Evolutionary conservation across 768 basidiomycete species (phyloP).

Genomic region (Phylloporus arenicola): DNA sequence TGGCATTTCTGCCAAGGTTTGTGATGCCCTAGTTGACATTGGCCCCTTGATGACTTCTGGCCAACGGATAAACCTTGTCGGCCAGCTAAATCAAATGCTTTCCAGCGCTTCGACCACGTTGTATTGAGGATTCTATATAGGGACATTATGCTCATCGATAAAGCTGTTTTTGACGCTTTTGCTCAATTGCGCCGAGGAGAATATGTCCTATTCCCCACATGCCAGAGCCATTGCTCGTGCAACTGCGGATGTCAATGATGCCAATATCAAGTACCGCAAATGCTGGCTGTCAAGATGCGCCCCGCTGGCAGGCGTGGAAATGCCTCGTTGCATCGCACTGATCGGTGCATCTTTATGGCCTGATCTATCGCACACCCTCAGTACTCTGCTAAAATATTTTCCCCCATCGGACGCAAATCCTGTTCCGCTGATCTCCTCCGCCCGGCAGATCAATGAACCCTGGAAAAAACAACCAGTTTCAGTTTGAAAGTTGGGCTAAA

Average conservation of each 20-base stretch:
- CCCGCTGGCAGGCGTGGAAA: not conserved
- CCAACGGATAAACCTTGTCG: slow-evolving; percentile 12
- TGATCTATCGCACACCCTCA: not conserved
- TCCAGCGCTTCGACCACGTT: slow-evolving; percentile 8
- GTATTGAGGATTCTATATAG: slow-evolving; percentile 3
- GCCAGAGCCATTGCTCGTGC: not conserved
- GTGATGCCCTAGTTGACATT: not conserved
- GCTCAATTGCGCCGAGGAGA: slow-evolving; percentile 4
- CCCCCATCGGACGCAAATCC: not conserved
- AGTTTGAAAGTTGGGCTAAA: not conserved
- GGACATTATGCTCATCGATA: slow-evolving; percentile 17
- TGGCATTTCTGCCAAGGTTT: slow-evolving; percentile 14
- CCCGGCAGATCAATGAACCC: slow-evolving; percentile 1
- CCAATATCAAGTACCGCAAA: slow-evolving; percentile 4
- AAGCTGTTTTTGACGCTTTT: slow-evolving; percentile 7
- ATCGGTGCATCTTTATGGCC: not conserved
- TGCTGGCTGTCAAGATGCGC: slow-evolving; percentile 2
- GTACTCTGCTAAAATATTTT: not conserved
- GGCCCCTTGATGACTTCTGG: slow-evolving; percentile 4
- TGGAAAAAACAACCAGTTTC: not conserved
- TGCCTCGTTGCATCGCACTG: slow-evolving; percentile 16
- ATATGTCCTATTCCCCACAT: not conserved
- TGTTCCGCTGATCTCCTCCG: slow-evolving; percentile 11
- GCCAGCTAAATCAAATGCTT: slow-evolving; percentile 1
- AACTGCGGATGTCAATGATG: slow-evolving; percentile 2